Evolutionary conservation across 2,329 filamentous ascomycete genomes (phyloP).

Genomic region (Moelleriella libera): DNA sequence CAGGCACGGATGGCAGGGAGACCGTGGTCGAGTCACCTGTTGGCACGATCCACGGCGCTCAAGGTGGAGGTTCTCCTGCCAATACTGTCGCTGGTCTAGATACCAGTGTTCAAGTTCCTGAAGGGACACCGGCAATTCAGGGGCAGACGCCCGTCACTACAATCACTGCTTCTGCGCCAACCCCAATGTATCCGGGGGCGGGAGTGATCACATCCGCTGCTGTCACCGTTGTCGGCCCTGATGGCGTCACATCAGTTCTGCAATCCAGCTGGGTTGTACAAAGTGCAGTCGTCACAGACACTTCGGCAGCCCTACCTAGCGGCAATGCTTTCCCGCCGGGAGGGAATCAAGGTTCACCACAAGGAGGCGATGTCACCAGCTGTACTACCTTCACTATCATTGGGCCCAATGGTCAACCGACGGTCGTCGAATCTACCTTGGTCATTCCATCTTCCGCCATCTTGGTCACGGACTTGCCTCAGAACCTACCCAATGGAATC

Average conservation of each 20-base stretch:
- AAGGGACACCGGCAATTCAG: background rate
- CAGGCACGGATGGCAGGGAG: slow-evolving; percentile 10
- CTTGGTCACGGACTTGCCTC: slow-evolving; percentile 4
- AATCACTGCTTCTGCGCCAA: slow-evolving; percentile 2
- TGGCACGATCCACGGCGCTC: slow-evolving; percentile 1
- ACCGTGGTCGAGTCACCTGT: slow-evolving; percentile 18
- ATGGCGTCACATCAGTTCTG: slow-evolving; percentile 5
- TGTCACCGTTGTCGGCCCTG: slow-evolving; percentile 3
- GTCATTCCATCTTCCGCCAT: slow-evolving; percentile 10
- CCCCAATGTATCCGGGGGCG: slow-evolving; percentile 2
- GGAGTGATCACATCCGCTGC: slow-evolving; percentile 2
- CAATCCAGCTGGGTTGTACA: slow-evolving; percentile 4
- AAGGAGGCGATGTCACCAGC: slow-evolving; percentile 4
- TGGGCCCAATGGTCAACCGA: slow-evolving; percentile 18
- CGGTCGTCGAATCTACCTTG: slow-evolving; percentile 19
- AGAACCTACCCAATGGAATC: slow-evolving; percentile 4
- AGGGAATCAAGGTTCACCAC: slow-evolving; percentile 1
- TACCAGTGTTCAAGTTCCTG: slow-evolving; percentile 1
- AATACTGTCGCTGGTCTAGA: background rate
- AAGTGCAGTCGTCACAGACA: slow-evolving; percentile 2
- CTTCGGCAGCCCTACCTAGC: slow-evolving; percentile 2
- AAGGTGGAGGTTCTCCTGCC: background rate
- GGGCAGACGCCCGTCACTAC: slow-evolving; percentile 4
- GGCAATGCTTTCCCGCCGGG: background rate
- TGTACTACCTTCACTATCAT: slow-evolving; percentile 13